phyloP scores from a whole-genome alignment of 192 early-diverging fungal genomes.

The Entomortierella parvispora region DNA sequence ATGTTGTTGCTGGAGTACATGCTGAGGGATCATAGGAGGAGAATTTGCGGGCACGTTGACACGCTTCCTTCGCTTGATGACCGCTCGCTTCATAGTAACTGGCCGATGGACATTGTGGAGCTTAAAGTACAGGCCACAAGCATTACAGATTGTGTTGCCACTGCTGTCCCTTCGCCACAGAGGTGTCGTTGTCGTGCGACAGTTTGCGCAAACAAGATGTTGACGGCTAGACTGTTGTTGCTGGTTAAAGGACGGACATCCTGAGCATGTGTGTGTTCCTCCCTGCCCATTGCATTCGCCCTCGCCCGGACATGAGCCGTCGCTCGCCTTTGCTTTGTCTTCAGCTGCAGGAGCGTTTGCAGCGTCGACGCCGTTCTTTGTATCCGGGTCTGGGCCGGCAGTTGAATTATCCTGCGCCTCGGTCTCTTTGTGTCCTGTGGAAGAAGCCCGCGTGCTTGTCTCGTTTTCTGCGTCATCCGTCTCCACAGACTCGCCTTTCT shows the following conservation, averaged over 20 bases:
- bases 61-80: conserved; percentile 81
- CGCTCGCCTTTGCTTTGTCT: not conserved
- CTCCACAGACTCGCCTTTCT: conserved; percentile 33
- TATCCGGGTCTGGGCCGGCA: not conserved
- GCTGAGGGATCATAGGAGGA: conserved; percentile 27
- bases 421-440: too few relatives aligned
- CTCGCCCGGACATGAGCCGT: conserved; percentile 71
- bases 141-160: conserved; percentile 84
- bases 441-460: conserved; percentile 59
- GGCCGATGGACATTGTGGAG: conserved; percentile 88
- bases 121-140: conserved; percentile 90
- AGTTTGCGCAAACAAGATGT: conserved; percentile 75
- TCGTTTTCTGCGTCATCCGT: conserved; percentile 71
- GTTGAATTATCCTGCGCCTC: not conserved
- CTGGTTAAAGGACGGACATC: conserved; percentile 79
- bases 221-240: conserved; percentile 63
- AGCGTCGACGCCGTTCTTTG: conserved; percentile 2
- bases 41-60: conserved; percentile 53
- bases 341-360: conserved; percentile 4
- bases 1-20: conserved; percentile 19
- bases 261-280: conserved; percentile 72
- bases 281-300: conserved; percentile 80
- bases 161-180: conserved; percentile 81
- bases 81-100: conserved; percentile 77
- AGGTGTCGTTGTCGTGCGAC: conserved; percentile 80